Evolutionary conservation across 495 filamentous ascomycete species (phyloP).

Genomic region (Neurospora sublineolata): DNA sequence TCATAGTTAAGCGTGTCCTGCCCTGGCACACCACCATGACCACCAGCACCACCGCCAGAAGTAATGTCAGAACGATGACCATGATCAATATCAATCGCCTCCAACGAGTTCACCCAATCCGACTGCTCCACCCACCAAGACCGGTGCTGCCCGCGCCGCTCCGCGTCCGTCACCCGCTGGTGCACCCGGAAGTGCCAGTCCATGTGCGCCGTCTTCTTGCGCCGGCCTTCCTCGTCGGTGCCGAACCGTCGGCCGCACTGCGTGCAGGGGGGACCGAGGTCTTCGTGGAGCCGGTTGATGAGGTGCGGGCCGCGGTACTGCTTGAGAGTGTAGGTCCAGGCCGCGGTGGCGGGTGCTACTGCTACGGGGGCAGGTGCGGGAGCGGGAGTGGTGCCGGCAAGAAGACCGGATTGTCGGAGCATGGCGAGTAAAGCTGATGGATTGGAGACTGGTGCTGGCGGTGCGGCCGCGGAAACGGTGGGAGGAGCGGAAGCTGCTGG

Average conservation of each 20-base stretch:
- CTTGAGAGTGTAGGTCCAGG: slow-evolving; percentile 30
- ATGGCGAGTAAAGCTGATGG: slow-evolving; percentile 37
- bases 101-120: slow-evolving; percentile 84
- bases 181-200: slow-evolving; percentile 98
- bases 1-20: not conserved
- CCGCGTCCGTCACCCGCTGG: slow-evolving; percentile 71
- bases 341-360: slow-evolving; percentile 10
- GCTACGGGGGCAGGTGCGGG: slow-evolving; percentile 24
- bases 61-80: not conserved
- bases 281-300: slow-evolving; percentile 61
- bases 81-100: slow-evolving; percentile 55
- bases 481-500: slow-evolving; percentile 7
- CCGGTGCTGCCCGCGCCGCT: slow-evolving; percentile 71
- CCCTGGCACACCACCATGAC: not conserved
- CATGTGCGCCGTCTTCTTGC: slow-evolving; percentile 81
- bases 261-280: slow-evolving; percentile 70
- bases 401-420: slow-evolving; percentile 38
- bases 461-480: not conserved
- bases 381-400: slow-evolving; percentile 26
- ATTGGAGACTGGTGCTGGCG: slow-evolving; percentile 3
- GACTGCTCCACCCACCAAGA: slow-evolving; percentile 90
- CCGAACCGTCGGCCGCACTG: slow-evolving; percentile 85
- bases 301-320: slow-evolving; percentile 63
- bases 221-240: slow-evolving; percentile 61
- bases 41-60: not conserved